Conservation (phyloP, 495 filamentous ascomycete species). For the Aspergillus avenaceus region DNA sequence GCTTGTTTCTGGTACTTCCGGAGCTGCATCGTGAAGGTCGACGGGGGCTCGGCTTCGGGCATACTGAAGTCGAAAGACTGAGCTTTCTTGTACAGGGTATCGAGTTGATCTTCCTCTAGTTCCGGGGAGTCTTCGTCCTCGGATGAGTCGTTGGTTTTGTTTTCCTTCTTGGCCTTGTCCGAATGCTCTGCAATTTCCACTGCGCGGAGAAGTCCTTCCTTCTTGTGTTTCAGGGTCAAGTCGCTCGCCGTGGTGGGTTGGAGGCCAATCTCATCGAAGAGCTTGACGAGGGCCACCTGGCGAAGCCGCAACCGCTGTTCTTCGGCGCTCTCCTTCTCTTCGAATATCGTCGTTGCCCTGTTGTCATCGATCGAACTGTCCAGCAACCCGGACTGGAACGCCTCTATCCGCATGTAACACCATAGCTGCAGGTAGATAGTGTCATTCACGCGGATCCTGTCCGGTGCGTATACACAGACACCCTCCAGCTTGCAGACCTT, state of each 20-base stretch:
- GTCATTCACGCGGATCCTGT: slow-evolving; percentile 81
- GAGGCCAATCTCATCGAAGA: slow-evolving; percentile 87
- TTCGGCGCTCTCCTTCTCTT: slow-evolving; percentile 79
- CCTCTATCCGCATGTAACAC: slow-evolving; percentile 68
- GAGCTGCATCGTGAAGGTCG: slow-evolving; percentile 75
- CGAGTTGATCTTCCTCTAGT: slow-evolving; percentile 91
- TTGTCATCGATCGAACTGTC: slow-evolving; percentile 61
- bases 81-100: slow-evolving; percentile 90
- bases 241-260: slow-evolving; percentile 68
- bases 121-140: slow-evolving; percentile 83
- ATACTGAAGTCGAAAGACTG: slow-evolving; percentile 96
- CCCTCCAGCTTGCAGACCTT: slow-evolving; percentile 85
- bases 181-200: slow-evolving; percentile 81
- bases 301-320: slow-evolving; percentile 80
- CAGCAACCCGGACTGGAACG: slow-evolving; percentile 63
- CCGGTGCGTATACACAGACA: slow-evolving; percentile 84
- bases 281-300: slow-evolving; percentile 80
- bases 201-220: slow-evolving; percentile 76
- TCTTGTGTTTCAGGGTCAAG: slow-evolving; percentile 72
- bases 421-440: slow-evolving; percentile 85
- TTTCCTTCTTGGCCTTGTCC: slow-evolving; percentile 61
- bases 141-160: slow-evolving; percentile 45
- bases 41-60: slow-evolving; percentile 74
- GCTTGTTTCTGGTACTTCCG: slow-evolving; percentile 95
- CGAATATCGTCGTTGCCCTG: slow-evolving; percentile 64